A percentile compares a stretch with the other conserved stretches of the same genome.
Evolutionary conservation across 306 rosid genomes (phyloP).

Genomic region (Pueraria montana): DNA sequence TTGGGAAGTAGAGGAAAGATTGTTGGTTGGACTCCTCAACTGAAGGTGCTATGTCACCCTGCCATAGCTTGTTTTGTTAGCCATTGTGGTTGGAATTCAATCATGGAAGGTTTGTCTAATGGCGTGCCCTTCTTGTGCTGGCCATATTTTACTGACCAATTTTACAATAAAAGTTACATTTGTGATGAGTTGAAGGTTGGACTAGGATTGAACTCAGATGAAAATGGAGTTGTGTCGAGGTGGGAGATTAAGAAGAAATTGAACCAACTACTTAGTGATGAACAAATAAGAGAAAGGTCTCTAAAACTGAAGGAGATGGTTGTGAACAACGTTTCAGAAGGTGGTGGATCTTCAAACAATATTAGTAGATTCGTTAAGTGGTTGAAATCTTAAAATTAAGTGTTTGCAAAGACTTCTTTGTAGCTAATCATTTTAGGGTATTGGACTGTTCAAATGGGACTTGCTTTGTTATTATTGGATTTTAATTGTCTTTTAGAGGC

Average conservation of each 20-base stretch:
- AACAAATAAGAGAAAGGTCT: slow-evolving; percentile 45
- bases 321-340: slow-evolving; percentile 5
- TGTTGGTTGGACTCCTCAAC: slow-evolving; percentile 60
- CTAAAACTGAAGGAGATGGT: slow-evolving; percentile 20
- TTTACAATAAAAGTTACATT: slow-evolving; percentile 42
- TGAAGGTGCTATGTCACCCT: slow-evolving; percentile 51
- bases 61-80: slow-evolving; percentile 58
- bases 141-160: slow-evolving; percentile 61
- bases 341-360: slow-evolving; percentile 45
- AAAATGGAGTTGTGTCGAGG: slow-evolving; percentile 46
- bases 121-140: slow-evolving; percentile 67
- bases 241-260: slow-evolving; percentile 55
- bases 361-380: slow-evolving; percentile 52
- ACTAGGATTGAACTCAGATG: slow-evolving; percentile 49
- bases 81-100: slow-evolving; percentile 71
- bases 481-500: too few relatives aligned
- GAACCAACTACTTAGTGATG: slow-evolving; percentile 49
- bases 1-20: slow-evolving; percentile 42
- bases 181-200: slow-evolving; percentile 65
- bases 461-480: too few relatives aligned
- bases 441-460: too few relatives aligned
- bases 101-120: slow-evolving; percentile 54
- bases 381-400: slow-evolving; percentile 38
- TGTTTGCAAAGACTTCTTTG: too few relatives aligned
- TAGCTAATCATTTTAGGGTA: too few relatives aligned